Base-by-base conservation (phyloP, 78 protist species). In the Cavenderia fasciculata region DNA sequence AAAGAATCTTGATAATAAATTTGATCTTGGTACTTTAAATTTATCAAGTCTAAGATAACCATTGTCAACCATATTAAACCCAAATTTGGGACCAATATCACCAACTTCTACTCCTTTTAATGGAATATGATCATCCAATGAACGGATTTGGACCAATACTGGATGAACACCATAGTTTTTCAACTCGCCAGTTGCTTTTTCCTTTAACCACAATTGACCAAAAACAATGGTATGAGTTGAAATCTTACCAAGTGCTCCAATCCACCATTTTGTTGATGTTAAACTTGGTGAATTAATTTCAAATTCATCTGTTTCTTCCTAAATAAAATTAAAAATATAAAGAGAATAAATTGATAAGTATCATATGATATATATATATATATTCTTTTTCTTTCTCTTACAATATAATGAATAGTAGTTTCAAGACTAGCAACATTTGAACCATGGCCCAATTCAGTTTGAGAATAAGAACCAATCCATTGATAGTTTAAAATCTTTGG, bases 201-300 rank as follows among this genome's bases (percentile, higher is more conserved):
- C 59, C 8, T 63, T 49, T 7, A 92, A 19, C 16, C 51, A 52
- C 38, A 92, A 68, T 46, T 86, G 95, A 2, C 95, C 95, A 31
- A 87, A 73, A 6, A 82, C 74, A 57, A 93, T 66, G 0, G 88
- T 25, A 59, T 95, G 97, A 3, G 95, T 95, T 0, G 95, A 68
- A 14, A 62, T 19, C 25, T 47, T n/a, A 47, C 96, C 97, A 6
- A 86, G 44, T 11, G 87, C 96, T 23, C 97, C 97, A 2, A 86
- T 47, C 99, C 99, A 97, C 87, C 92, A 95, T 88, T 97, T 97
- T 1, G 95, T 94, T 23, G 97, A 70, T 10, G 94, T 88, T 19
- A 85, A 31, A 2, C 93, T 92, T 21, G 94, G 94, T 61, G 94
- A 92, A 72, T 96, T 8, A 21, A 97, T 34, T 40, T 94, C 76